Percentiles rank a stretch among this genome's conserved stretches.
Conservation (phyloP, 2,329 filamentous ascomycete species). For the Penicillium sp. region DNA sequence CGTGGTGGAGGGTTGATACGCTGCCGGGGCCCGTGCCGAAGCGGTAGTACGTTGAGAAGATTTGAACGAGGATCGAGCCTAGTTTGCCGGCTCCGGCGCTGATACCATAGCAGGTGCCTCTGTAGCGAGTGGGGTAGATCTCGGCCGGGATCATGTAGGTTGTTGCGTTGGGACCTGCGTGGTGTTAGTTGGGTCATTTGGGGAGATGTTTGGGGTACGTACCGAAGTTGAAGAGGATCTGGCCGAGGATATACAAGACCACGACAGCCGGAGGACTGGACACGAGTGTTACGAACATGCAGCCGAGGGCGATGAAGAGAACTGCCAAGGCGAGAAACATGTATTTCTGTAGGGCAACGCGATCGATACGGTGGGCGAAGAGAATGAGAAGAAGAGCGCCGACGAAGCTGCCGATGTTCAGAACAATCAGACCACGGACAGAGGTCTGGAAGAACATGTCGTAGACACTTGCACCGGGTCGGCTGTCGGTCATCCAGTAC, state of each 20-base stretch:
- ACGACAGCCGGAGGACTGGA: constrained; percentile 38
- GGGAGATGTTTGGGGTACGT: constrained; percentile 13
- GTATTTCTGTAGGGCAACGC: constrained; percentile 45
- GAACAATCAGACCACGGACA: constrained; percentile 39
- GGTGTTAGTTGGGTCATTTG: constrained; percentile 1
- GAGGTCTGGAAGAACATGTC: constrained; percentile 41
- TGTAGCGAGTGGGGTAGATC: constrained; percentile 56
- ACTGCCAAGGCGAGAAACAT: constrained; percentile 44
- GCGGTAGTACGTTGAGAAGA: constrained; percentile 42
- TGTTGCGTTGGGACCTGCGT: constrained; percentile 39
- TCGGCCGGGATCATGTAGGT: constrained; percentile 54
- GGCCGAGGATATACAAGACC: constrained; percentile 45
- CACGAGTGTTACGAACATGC: constrained; percentile 42
- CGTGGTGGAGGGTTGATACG: constrained; percentile 37
- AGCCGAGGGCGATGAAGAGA: constrained; percentile 45
- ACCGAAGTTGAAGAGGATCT: constrained; percentile 51
- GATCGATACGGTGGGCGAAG: constrained; percentile 40
- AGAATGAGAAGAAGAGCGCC: constrained; percentile 44
- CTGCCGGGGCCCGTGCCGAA: constrained; percentile 36
- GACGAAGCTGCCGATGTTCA: constrained; percentile 44
- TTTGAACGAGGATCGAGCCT: constrained; percentile 47
- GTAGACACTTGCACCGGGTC: constrained; percentile 43
- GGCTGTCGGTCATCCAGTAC: constrained; percentile 37
- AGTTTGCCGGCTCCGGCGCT: constrained; percentile 55
- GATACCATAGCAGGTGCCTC: constrained; percentile 55